Evolutionary conservation across 768 basidiomycete species (phyloP), one percentile per base, ranked within the genome.

Genomic region (Xerocomellus amylosporus): DNA sequence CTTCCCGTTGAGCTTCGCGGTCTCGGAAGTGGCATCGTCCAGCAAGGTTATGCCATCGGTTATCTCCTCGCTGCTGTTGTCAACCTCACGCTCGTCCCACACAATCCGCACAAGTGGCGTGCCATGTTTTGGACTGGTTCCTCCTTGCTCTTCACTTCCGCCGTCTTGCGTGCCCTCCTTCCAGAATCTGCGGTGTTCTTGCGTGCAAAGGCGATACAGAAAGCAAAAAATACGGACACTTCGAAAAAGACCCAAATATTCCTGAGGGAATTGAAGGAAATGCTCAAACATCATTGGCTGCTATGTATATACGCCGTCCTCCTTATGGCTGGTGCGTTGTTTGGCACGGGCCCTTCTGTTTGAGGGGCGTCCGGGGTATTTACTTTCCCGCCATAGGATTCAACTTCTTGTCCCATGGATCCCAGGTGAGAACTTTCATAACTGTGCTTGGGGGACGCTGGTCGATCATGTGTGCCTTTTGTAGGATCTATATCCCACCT

Each of bases 21-120:
- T 33, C 75, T 97, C 6, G 86, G 85, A 4, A 87, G 84, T 33
- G 95, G 96, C 12, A 76, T 97, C 50, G 69, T 98, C 13, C 95
- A 98, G 61, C 86, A 95, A 68, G 95, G 93, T n/a, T 96, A 96
- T 63, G 90, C 92, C 0, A 78, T 86, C 9, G 94, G 95, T 4
- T 95, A 87, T 66, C 83, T 97, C 19, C 58, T 96, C 51, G 88
- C 92, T 0, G 93, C 93, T 3, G 79, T 89, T 49, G 80, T 94
- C 75, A 93, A 93, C 65, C 76, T 95, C 36, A 79, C 72, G 8
- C 73, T 89, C 38, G 87, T 74, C 31, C 69, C 73, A 2, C 46
- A 65, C 30, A 64, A 22, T 13, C 44, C 51, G 5, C 49, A 73
- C 43, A 71, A 72, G 46, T 96, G 93, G 94, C 78, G 93, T 46